Evolutionary conservation across 75 land plant genomes (phyloP).

Genomic region (Pinus taeda): DNA sequence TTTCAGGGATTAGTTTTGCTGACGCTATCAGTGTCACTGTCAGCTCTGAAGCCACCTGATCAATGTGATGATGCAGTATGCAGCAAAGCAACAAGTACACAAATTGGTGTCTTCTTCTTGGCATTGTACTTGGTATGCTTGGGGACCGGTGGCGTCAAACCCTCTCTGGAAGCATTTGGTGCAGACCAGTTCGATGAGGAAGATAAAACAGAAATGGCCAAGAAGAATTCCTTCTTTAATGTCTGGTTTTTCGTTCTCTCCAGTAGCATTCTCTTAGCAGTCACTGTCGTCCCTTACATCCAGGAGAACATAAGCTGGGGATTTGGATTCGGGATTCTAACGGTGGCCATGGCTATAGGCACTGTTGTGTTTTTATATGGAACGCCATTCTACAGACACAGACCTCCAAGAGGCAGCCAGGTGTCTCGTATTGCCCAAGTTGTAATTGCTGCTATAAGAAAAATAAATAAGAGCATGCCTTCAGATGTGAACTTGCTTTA

Average conservation of each 20-base stretch:
- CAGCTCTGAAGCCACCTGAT: too few species aligned
- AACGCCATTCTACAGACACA: slow-evolving; percentile 18
- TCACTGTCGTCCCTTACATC: slow-evolving; percentile 24
- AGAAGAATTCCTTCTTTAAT: slow-evolving; percentile 50
- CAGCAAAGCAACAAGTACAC: neutral
- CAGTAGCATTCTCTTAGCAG: slow-evolving; percentile 5
- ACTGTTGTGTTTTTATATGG: slow-evolving; percentile 14
- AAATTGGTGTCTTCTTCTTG: too few species aligned
- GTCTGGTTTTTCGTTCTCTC: too few species aligned
- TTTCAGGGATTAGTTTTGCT: slow-evolving; percentile 34
- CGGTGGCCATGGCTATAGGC: neutral
- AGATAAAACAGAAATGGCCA: slow-evolving; percentile 22
- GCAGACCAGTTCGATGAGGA: too few species aligned
- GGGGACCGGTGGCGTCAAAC: slow-evolving; percentile 44
- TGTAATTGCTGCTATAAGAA: slow-evolving; percentile 18
- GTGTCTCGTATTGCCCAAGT: slow-evolving; percentile 17
- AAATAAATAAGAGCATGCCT: slow-evolving; percentile 13
- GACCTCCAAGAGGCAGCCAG: too few species aligned
- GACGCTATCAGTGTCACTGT: slow-evolving; percentile 21
- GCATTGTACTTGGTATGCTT: neutral
- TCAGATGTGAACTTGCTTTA: slow-evolving; percentile 22
- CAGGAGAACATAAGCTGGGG: slow-evolving; percentile 37
- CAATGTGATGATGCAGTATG: neutral
- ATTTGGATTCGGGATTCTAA: slow-evolving; percentile 26
- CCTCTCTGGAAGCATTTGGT: slow-evolving; percentile 23